Conservation (phyloP, 176 grass and related monocot species). For the Poa pratensis region DNA sequence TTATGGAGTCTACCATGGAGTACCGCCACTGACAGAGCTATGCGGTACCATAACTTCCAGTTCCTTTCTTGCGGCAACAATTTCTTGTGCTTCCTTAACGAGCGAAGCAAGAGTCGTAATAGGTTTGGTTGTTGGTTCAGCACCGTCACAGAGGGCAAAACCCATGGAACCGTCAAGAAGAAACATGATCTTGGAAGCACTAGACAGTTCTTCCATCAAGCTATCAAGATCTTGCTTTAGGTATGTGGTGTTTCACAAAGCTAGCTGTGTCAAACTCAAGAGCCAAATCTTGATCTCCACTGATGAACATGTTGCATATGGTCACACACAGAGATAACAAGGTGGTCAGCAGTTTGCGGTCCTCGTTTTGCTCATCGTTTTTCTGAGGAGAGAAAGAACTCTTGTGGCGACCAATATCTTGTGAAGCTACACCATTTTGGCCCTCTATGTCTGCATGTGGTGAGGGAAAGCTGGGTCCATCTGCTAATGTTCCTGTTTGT, state of each 20-base stretch:
- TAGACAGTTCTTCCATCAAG: constrained; percentile 29
- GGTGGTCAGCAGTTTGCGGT: neutral
- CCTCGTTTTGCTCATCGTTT: neutral
- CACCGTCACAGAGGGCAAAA: neutral
- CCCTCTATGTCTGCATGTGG: neutral
- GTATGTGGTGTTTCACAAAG: neutral
- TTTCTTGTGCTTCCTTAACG: neutral
- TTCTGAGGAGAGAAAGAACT: neutral
- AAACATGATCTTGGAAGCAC: constrained; percentile 6
- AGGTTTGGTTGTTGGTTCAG: neutral
- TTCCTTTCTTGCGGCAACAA: neutral
- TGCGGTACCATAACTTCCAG: neutral
- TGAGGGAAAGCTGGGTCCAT: neutral
- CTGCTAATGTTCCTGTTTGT: neutral
- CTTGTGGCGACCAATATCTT: neutral
- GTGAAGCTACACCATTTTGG: neutral
- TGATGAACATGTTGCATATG: neutral
- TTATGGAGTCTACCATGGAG: neutral
- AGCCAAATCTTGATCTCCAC: neutral
- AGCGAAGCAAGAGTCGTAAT: neutral
- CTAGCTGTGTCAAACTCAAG: neutral
- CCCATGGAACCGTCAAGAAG: neutral
- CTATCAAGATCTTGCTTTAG: neutral
- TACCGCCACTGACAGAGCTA: neutral
- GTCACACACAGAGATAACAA: neutral